Evolutionary conservation across 2,329 filamentous ascomycete species (phyloP).

Genomic region (Thermomyces lanuginosus): DNA sequence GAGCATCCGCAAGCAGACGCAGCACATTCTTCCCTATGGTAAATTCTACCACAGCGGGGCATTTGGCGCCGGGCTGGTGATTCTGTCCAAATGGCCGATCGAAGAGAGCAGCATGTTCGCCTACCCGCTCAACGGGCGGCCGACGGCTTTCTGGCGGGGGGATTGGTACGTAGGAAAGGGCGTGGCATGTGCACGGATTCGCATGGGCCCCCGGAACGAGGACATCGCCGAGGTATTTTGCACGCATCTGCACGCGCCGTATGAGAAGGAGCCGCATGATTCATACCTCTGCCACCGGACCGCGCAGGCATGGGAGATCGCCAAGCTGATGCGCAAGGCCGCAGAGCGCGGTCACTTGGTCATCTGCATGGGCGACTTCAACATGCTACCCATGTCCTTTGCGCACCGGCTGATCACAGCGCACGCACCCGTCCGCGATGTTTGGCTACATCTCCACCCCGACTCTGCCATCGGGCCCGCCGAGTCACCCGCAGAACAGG

Average conservation of each 20-base stretch:
- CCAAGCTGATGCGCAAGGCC: conserved; percentile 72
- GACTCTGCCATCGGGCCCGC: conserved; percentile 65
- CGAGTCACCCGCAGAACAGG: conserved; percentile 48
- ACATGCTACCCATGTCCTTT: conserved; percentile 79
- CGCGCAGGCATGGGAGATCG: conserved; percentile 86
- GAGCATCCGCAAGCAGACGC: conserved; percentile 57
- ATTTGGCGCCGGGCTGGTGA: conserved; percentile 76
- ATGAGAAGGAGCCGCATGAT: conserved; percentile 62
- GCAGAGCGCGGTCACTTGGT: conserved; percentile 67
- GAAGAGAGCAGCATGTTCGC: conserved; percentile 70
- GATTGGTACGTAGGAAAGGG: conserved; percentile 97
- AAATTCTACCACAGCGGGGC: conserved; percentile 88
- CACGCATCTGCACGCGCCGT: conserved; percentile 81
- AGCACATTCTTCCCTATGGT: conserved; percentile 62
- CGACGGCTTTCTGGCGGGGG: conserved; percentile 82
- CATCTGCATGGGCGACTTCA: conserved; percentile 82
- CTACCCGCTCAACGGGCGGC: conserved; percentile 84
- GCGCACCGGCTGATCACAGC: conserved; percentile 68
- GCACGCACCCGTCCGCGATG: conserved; percentile 61
- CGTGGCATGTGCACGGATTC: conserved; percentile 65
- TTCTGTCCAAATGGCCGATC: conserved; percentile 84
- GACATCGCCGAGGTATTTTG: conserved; percentile 80
- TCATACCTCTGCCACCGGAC: conserved; percentile 82
- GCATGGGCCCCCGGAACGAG: conserved; percentile 46
- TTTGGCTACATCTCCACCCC: conserved; percentile 72